A percentile compares a stretch with the other conserved stretches of the same genome.
phyloP scores from a whole-genome alignment of 371 early-diverging fungal species.

The Fennellomyces sp. region DNA sequence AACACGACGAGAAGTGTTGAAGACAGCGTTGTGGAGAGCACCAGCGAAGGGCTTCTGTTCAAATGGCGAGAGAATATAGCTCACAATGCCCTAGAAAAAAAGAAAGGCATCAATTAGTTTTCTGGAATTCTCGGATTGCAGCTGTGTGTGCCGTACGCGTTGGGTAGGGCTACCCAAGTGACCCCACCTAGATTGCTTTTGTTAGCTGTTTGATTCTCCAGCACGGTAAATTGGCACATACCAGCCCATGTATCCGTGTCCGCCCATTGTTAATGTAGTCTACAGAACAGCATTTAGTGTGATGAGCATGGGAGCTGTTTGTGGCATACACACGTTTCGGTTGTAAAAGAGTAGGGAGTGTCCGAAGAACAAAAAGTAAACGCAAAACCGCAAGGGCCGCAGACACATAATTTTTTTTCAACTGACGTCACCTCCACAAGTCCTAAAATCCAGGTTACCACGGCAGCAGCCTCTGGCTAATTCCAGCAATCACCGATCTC shows the following conservation, averaged over 20 bases:
- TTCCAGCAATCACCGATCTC: no score
- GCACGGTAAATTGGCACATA: constrained; percentile 15
- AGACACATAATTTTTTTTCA: not conserved
- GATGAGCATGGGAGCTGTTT: no score
- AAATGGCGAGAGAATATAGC: constrained; percentile 79
- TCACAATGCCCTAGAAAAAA: constrained; percentile 62
- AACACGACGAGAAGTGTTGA: constrained; percentile 80
- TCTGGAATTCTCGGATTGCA: not conserved
- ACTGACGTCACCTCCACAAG: no score
- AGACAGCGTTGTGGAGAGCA: constrained; percentile 70
- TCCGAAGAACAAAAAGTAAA: not conserved
- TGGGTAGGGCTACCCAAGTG: constrained; percentile 76
- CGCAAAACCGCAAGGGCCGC: not conserved
- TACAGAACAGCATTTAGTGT: not conserved
- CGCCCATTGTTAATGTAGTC: constrained; percentile 27
- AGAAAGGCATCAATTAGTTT: not conserved
- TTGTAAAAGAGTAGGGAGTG: not conserved
- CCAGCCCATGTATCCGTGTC: constrained; percentile 49
- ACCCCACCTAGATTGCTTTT: constrained; percentile 66
- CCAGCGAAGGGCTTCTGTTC: constrained; percentile 82
- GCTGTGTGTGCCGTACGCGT: constrained; percentile 30
- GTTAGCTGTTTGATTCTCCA: not conserved
- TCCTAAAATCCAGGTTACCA: no score
- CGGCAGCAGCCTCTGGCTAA: no score
- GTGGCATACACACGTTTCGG: not conserved